phyloP scores from a whole-genome alignment of 2,329 filamentous ascomycete genomes.

The Dactylonectria macrodidyma region DNA sequence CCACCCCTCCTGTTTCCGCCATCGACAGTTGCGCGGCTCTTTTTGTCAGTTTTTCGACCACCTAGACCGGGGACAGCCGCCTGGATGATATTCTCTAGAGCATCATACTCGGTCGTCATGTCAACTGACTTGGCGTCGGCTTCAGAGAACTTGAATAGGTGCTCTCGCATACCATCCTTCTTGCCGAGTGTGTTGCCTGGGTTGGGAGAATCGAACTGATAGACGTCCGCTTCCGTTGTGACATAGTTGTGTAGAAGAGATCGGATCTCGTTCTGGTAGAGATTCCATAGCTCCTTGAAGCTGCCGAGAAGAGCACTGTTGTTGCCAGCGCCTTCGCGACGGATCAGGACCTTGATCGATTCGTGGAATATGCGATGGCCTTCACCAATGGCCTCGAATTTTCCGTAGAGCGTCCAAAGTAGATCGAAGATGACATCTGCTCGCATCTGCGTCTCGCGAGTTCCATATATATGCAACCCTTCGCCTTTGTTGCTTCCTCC shows the following conservation, averaged over 20 bases:
- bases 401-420: conserved; percentile 92
- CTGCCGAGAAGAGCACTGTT: conserved; percentile 81
- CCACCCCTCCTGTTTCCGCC: conserved; percentile 59
- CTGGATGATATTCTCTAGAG: conserved; percentile 90
- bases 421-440: conserved; percentile 92
- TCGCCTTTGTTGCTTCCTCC: conserved; percentile 68
- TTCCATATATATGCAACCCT: conserved; percentile 74
- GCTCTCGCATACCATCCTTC: conserved; percentile 67
- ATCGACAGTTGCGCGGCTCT: conserved; percentile 52
- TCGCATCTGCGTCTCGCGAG: conserved; percentile 81
- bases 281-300: conserved; percentile 97
- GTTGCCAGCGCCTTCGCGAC: conserved; percentile 81
- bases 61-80: conserved; percentile 92
- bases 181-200: conserved; percentile 62
- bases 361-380: conserved; percentile 95
- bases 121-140: conserved; percentile 85
- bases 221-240: conserved; percentile 87
- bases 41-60: conserved; percentile 69
- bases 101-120: conserved; percentile 88
- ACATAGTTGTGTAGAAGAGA: conserved; percentile 96
- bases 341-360: conserved; percentile 87
- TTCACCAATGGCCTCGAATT: conserved; percentile 97
- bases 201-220: conserved; percentile 72
- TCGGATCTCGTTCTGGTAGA: conserved; percentile 97
- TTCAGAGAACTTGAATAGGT: conserved; percentile 89